A percentile compares a stretch with the other conserved stretches of the same genome.
These are phyloP conservation scores for Epichloe bromicola DNA, from an alignment of 2,329 filamentous ascomycete species.

Conservation along the genomic window DNA sequence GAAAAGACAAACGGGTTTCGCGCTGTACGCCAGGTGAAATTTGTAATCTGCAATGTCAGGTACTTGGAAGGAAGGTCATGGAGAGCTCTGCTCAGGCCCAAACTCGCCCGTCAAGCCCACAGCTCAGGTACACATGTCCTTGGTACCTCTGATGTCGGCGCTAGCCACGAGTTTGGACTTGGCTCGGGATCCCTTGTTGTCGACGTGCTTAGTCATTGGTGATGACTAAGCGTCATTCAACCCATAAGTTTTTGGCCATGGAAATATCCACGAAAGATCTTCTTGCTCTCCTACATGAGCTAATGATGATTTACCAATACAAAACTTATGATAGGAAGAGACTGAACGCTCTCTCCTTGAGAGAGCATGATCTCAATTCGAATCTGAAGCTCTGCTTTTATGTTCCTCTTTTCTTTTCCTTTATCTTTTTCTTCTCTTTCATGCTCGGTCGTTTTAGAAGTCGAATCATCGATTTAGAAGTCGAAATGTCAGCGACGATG, in stretches of 20 bases:
- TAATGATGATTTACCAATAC: slow-evolving; percentile 45
- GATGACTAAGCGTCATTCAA: slow-evolving; percentile 1
- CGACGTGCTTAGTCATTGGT: neutral
- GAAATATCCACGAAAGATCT: neutral
- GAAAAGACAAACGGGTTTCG: neutral
- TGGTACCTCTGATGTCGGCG: neutral
- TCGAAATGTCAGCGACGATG: too few species aligned
- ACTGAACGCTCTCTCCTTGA: slow-evolving; percentile 41
- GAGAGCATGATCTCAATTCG: slow-evolving; percentile 48
- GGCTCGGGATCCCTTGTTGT: neutral
- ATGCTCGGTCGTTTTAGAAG: too few species aligned
- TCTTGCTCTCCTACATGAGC: slow-evolving; percentile 28
- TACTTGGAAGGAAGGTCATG: neutral
- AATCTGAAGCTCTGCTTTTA: slow-evolving; percentile 43
- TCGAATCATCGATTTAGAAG: too few species aligned
- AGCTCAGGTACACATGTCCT: neutral
- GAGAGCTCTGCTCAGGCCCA: neutral
- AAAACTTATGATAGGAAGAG: slow-evolving; percentile 56
- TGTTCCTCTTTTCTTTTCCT: slow-evolving; percentile 3
- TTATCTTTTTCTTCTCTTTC: neutral
- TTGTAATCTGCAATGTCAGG: neutral
- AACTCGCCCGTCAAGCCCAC: neutral
- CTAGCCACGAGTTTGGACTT: neutral
- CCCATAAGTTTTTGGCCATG: neutral
- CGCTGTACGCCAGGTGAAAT: neutral